Base-by-base conservation (phyloP, 805 yeast species). In the Candida parachauliodes region DNA sequence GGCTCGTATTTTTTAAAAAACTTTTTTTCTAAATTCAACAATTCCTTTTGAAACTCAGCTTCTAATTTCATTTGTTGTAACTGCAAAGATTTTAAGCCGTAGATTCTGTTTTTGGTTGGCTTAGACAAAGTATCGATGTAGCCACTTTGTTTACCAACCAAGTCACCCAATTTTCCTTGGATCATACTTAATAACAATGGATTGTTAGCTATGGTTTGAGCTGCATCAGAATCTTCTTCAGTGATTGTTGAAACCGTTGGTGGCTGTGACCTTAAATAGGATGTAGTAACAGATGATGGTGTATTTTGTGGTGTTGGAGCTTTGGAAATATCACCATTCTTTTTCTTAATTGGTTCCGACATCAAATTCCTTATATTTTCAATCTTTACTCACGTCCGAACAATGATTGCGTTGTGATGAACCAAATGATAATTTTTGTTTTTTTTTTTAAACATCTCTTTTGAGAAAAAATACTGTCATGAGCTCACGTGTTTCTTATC, bases 291-390 rank as follows among this genome's bases (percentile, higher is more conserved):
- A 24, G 91, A 80, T 3, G 98, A 86, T 11, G 98, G 98, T 1
- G 98, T 93, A 72, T 93, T 93, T 59, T 93, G 98, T 4, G 98
- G 98, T 1, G 98, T 93, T 31, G 98, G 98, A 5, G 98, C 98
- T 53, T 81, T 79, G 46, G 91, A 83, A 48, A 86, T 77, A 57
- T 86, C 87, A 57, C 83, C 83, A 47, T 61, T 57, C 55, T 79
- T 79, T 40, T 62, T 60, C 70, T 82, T 84, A 63, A 88, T 88
- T 28, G 96, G 96, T 64, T 83, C 91, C 34, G 91, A 77, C 96
- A 88, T 88, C 39, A 32, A 34, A 15, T 6, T 32, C 10, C 24
- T 8, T 7, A n/a, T 15, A 15, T 8, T 8, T 30, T 15, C 8
- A 26, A 7, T 8, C 15, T 27, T 5, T 12, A 27, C 30, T n/a